Base-by-base conservation (phyloP, 129 eudicot species). In the Saposhnikovia divaricata region DNA sequence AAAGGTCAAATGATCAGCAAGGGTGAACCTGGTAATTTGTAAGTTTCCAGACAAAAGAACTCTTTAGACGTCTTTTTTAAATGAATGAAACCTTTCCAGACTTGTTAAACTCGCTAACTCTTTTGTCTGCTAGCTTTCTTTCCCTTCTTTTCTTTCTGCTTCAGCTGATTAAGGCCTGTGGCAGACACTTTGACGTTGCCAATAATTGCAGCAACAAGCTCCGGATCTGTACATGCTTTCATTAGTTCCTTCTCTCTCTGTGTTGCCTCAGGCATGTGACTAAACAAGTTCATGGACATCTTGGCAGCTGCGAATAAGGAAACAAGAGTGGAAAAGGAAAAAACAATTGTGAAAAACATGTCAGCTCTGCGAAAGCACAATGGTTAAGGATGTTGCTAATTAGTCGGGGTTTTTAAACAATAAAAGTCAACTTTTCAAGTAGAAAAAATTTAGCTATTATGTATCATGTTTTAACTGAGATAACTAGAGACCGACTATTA, bases 171-270 rank as follows among this genome's bases (percentile, higher is more conserved):
- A n/a, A 94, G 93, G 38, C 98, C 98, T 9, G 97, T 93, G 28
- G 98, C 93, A 21, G 97, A 88, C 48, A 94, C 86, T 78, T 94
- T 94, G 46, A 87, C 93, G n/a, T 94, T 94, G 38, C 98, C 97
- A 38, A 90, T 80, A 25, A 94, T 91, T 1, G 97, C 97, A 85
- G 98, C 96, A 85, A 88, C 87, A 40, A 91, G 96, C 86, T 94
- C 98, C 19, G 98, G 96, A 82, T 94, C 98, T 11, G 97, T 90
- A 73, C 98, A 91, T n/a, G 98, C 98, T 83, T 94, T 94, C 97
- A 94, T 92, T 84, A 94, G 80, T 85, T 94, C 97, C 87, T 94
- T 94, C 87, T 94, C 97, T 45, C 98, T 81, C 69, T 78, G 84
- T 72, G 88, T 84, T 23, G 98, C 89, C 70, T 94, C 97, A 3